Conservation (phyloP, 1,284 basidiomycete species). For the Irpex lacteus region DNA sequence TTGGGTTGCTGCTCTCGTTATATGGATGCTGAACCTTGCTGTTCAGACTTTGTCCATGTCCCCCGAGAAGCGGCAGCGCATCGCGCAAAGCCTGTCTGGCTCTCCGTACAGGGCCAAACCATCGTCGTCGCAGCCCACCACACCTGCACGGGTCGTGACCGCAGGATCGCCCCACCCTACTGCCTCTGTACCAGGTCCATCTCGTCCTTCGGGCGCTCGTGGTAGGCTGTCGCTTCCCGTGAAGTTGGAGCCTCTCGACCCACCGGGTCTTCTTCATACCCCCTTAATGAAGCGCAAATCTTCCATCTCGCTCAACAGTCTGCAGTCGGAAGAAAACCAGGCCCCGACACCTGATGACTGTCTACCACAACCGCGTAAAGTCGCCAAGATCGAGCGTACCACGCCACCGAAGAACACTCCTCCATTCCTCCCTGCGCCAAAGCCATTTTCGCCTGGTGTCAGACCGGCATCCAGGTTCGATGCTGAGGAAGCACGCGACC, state of each 20-base stretch:
- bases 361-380: neutral
- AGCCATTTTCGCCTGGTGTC: neutral
- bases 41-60: neutral
- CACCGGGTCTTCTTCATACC: neutral
- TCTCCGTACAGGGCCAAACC: neutral
- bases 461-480: neutral
- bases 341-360: neutral
- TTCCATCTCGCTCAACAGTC: neutral
- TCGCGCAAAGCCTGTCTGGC: neutral
- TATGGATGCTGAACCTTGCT: neutral
- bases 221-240: neutral
- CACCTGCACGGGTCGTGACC: neutral
- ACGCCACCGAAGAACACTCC: neutral
- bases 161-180: neutral
- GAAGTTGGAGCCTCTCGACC: neutral
- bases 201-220: neutral
- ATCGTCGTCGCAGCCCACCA: neutral
- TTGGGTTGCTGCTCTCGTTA: neutral
- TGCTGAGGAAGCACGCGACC: slow-evolving; percentile 7
- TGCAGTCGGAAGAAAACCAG: neutral
- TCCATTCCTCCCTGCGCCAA: neutral
- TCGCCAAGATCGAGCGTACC: neutral
- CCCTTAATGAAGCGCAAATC: neutral
- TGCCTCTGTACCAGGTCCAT: neutral
- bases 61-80: neutral